phyloP scores from a whole-genome alignment of 768 basidiomycete species.

The Floccularia luteovirens region DNA sequence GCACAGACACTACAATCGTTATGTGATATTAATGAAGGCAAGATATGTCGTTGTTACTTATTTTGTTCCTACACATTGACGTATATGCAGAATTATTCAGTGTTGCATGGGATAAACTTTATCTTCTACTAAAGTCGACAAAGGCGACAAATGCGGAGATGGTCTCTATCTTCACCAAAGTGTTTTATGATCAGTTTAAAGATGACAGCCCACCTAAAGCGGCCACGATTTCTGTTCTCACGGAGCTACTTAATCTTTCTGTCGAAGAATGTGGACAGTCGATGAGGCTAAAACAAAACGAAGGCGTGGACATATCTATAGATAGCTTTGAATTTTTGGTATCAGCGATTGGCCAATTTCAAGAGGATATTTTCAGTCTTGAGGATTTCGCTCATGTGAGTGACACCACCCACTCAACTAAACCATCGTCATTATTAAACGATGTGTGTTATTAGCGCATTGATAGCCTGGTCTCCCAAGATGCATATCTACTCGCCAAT shows the following conservation, averaged over 20 bases:
- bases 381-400: constrained; percentile 34
- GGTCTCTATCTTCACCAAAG: constrained; percentile 37
- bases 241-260: constrained; percentile 23
- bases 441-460: constrained; percentile 10
- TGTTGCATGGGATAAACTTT: constrained; percentile 38
- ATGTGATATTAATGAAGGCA: constrained; percentile 18
- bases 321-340: constrained; percentile 21
- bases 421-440: neutral
- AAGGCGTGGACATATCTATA: constrained; percentile 1
- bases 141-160: constrained; percentile 19
- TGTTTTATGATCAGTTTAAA: constrained; percentile 32
- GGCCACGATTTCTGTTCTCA: constrained; percentile 19
- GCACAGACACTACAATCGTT: constrained; percentile 32
- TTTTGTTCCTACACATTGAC: neutral
- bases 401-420: constrained; percentile 1
- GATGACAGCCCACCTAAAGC: constrained; percentile 15
- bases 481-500: constrained; percentile 30
- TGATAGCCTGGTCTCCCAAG: constrained; percentile 32
- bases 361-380: constrained; percentile 39
- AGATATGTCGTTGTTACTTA: neutral
- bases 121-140: constrained; percentile 17
- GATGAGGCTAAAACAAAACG: constrained; percentile 4
- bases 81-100: constrained; percentile 30
- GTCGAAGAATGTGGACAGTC: constrained; percentile 21
- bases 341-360: constrained; percentile 44